phyloP scores from a whole-genome alignment of 345 rosid genomes.

The Acer yangbiense region DNA sequence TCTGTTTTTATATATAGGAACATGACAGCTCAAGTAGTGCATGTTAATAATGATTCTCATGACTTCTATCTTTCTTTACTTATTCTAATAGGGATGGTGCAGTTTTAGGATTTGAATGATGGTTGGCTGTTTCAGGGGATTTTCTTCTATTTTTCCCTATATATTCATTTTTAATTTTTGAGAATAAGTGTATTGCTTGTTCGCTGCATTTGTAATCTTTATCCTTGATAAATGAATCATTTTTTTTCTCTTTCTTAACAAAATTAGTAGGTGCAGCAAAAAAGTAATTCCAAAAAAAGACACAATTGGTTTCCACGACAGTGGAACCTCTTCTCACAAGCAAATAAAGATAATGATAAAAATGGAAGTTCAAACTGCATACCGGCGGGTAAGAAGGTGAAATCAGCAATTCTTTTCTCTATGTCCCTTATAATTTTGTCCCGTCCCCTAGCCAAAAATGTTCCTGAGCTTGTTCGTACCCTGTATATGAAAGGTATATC shows the following conservation, averaged over 20 bases:
- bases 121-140: too few relatives aligned
- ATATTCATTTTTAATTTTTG: too few relatives aligned
- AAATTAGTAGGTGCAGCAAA: not conserved
- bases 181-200: not conserved
- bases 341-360: not conserved
- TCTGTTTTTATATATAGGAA: too few relatives aligned
- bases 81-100: too few relatives aligned
- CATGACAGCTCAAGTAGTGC: too few relatives aligned
- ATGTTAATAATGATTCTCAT: too few relatives aligned
- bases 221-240: not conserved
- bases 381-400: slow-evolving; percentile 88
- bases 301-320: not conserved
- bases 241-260: too few relatives aligned
- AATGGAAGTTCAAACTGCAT: slow-evolving; percentile 28
- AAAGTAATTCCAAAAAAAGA: not conserved
- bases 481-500: slow-evolving; percentile 37
- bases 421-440: slow-evolving; percentile 72
- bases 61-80: too few relatives aligned
- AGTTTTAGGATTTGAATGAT: too few relatives aligned
- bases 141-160: not conserved
- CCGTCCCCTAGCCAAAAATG: slow-evolving; percentile 76
- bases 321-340: not conserved
- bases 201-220: not conserved
- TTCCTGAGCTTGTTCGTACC: slow-evolving; percentile 91
- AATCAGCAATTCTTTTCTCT: slow-evolving; percentile 90